phyloP scores from a whole-genome alignment of 345 rosid genomes.

The Salix arbutifolia region DNA sequence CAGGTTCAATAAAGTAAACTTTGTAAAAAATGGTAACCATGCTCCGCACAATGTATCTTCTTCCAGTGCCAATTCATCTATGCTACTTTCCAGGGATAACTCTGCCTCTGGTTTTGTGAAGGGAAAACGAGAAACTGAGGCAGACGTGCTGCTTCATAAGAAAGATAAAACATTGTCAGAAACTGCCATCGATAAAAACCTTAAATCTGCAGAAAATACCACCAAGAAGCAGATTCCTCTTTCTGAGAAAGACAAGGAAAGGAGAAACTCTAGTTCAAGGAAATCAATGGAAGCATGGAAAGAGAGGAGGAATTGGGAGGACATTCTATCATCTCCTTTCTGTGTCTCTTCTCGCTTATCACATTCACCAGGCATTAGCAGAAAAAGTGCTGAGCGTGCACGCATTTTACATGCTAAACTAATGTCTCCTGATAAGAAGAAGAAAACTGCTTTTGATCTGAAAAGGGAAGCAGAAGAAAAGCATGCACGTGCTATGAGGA shows the following conservation, averaged over 20 bases:
- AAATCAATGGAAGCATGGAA: constrained; percentile 78
- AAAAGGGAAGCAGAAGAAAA: constrained; percentile 74
- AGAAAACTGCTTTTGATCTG: constrained; percentile 62
- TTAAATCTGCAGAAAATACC: constrained; percentile 34
- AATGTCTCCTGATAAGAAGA: constrained; percentile 76
- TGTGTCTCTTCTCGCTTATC: constrained; percentile 56
- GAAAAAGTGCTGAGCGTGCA: constrained; percentile 67
- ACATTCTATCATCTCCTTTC: constrained; percentile 61
- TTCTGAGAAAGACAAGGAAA: constrained; percentile 54
- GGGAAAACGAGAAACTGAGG: constrained; percentile 49
- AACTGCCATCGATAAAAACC: constrained; percentile 31
- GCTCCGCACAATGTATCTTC: constrained; percentile 25
- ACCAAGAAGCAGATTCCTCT: constrained; percentile 34
- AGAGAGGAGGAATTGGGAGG: constrained; percentile 80
- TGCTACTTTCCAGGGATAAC: constrained; percentile 34
- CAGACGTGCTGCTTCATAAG: constrained; percentile 36
- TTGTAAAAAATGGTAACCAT: constrained; percentile 23
- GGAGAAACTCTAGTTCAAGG: constrained; percentile 46
- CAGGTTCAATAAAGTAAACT: constrained; percentile 36
- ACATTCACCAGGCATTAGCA: constrained; percentile 59
- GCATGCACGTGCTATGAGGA: constrained; percentile 72
- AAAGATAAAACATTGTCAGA: constrained; percentile 43
- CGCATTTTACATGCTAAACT: constrained; percentile 62
- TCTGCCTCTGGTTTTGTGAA: constrained; percentile 37
- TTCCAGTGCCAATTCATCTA: constrained; percentile 25